Conservation (phyloP, 495 filamentous ascomycete species). For the Cercophora newfieldiana region DNA sequence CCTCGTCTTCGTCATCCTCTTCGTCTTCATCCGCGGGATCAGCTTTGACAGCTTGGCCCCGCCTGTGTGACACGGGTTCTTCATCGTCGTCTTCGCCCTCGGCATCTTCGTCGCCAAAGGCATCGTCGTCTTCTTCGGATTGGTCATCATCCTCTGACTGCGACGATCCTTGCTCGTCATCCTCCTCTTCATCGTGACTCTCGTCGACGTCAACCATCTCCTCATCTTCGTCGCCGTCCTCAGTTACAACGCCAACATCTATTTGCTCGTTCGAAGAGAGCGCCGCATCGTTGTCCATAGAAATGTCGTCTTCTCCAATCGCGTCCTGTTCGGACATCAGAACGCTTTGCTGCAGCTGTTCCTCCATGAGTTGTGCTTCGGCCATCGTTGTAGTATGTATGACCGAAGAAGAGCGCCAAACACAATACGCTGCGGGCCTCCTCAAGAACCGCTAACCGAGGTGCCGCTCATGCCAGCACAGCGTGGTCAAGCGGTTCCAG, state of each 20-base stretch:
- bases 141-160: conserved; percentile 39
- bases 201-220: conserved; percentile 48
- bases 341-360: conserved; percentile 51
- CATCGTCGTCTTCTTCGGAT: conserved; percentile 44
- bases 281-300: conserved; percentile 37
- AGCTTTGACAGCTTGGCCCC: conserved; percentile 14
- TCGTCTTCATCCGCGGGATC: conserved; percentile 46
- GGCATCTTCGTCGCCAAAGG: conserved; percentile 39
- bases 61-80: not conserved
- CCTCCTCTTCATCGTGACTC: conserved; percentile 39
- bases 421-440: conserved; percentile 13
- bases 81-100: conserved; percentile 45
- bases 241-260: conserved; percentile 52
- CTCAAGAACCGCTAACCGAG: conserved; percentile 23
- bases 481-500: not conserved
- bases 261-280: conserved; percentile 37
- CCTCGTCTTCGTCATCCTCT: conserved; percentile 57
- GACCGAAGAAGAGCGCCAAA: conserved; percentile 1
- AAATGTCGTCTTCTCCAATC: conserved; percentile 36
- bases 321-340: conserved; percentile 46
- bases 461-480: conserved; percentile 26
- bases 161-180: conserved; percentile 31
- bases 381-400: conserved; percentile 37
- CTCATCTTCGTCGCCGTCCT: conserved; percentile 54
- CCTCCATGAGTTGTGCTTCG: conserved; percentile 51